These are phyloP conservation scores for Thoreauomyces humboldtii DNA, from an alignment of 192 early-diverging fungal species.

Conservation along the genomic window DNA sequence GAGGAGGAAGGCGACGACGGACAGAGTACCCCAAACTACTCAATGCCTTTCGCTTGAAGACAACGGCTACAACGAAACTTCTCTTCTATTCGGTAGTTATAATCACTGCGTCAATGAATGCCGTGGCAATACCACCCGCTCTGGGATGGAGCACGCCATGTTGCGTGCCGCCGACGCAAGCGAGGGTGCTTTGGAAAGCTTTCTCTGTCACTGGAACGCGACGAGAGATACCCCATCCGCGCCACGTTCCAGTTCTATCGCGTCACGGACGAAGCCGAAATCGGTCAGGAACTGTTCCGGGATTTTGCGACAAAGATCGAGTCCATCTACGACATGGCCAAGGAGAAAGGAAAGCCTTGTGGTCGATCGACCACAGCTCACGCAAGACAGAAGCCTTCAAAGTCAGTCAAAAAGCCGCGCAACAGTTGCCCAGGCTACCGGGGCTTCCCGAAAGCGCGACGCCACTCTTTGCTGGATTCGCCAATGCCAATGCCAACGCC, in stretches of 20 bases:
- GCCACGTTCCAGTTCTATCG: slow-evolving; percentile 8
- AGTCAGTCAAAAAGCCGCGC: no score
- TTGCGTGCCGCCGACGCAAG: not conserved
- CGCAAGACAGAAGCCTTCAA: not conserved
- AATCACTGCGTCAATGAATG: no score
- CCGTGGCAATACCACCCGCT: not conserved
- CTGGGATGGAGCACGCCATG: not conserved
- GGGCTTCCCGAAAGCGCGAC: not conserved
- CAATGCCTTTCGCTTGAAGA: no score
- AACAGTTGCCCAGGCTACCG: not conserved
- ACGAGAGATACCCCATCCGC: not conserved
- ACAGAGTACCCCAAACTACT: no score
- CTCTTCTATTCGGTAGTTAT: no score
- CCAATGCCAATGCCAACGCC: no score
- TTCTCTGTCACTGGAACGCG: not conserved
- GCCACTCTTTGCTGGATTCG: not conserved
- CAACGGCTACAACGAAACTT: no score
- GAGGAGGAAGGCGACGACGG: no score
- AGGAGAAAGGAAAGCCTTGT: not conserved
- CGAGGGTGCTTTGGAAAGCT: not conserved
- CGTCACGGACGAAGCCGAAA: not conserved
- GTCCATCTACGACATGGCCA: not conserved
- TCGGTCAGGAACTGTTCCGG: not conserved
- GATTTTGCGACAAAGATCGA: not conserved
- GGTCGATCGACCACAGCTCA: not conserved